Base-by-base conservation (phyloP, 495 filamentous ascomycete species). In the Talaromyces adpressus region DNA sequence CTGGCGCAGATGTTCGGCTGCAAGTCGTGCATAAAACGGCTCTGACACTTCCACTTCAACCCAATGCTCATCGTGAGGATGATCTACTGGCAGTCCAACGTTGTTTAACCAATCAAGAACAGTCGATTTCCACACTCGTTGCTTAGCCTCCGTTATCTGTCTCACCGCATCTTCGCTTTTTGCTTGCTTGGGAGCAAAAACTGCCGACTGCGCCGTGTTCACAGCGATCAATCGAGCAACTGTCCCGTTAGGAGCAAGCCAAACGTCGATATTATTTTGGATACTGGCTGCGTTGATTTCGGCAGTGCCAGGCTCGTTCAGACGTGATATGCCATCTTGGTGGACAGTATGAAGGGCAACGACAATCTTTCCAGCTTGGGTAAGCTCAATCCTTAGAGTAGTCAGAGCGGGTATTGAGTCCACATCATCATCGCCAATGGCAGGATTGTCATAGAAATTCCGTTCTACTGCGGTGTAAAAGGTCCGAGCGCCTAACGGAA, bases 181-280 rank as follows among this genome's bases (percentile, higher is more conserved):
- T 8, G 59, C 58, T 27, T 36, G 58, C n/a, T 63, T 25, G 7
- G 74, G 71, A 6, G 74, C 72, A 22, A 68, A 64, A 4, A 65
- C 62, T 45, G 49, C 65, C 7, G 66, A 64, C 7, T 64, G 60
- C 39, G 68, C 68, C 20, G 70, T 59, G 45, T 71, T 72, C 1
- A 70, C 63, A 0, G 72, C 66, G 34, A 79, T 71, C 56, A 81
- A 69, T 59, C 75, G 75, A 6, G 79, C 80, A 64, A 82, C 71
- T 16, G 77, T 77, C 22, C 81, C 80, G 52, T 75, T 77, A 3
- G 81, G 81, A 47, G 77, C 77, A 20, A 84, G 72, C 80, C 80
- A 83, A n/a, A 84, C 63, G 64, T 81, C 78, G 1, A 68, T 68
- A 3, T 73, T 76, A 34, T 72, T 66, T 7, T 68, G 66, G 8